These are phyloP conservation scores for Cladophialophora exuberans DNA, from an alignment of 2,329 filamentous ascomycete genomes.

Conservation along the genomic window DNA sequence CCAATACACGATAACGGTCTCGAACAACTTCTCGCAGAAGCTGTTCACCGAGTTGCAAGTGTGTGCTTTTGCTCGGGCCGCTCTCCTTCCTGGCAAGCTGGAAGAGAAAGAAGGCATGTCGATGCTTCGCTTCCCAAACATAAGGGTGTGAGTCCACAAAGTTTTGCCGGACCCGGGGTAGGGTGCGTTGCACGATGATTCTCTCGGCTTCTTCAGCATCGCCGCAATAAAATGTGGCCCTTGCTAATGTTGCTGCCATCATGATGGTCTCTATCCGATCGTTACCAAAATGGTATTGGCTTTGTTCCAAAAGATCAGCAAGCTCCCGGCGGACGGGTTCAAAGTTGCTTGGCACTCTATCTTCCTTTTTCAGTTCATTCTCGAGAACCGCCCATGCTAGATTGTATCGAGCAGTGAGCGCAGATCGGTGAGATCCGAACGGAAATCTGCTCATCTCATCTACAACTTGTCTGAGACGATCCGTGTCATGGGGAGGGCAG, in stretches of 20 bases:
- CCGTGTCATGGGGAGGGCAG: slow-evolving; percentile 15
- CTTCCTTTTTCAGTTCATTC: slow-evolving; percentile 20
- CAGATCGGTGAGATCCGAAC: slow-evolving; percentile 14
- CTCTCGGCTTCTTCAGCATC: slow-evolving; percentile 15
- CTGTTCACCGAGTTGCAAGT: slow-evolving; percentile 19
- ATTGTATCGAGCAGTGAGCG: slow-evolving; percentile 23
- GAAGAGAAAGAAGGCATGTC: slow-evolving; percentile 24
- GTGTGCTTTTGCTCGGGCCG: not conserved
- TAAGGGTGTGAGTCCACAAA: slow-evolving; percentile 25
- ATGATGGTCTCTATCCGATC: slow-evolving; percentile 26
- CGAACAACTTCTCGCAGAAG: slow-evolving; percentile 24
- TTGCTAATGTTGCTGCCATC: slow-evolving; percentile 18
- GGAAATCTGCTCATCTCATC: not conserved
- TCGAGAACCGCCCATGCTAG: slow-evolving; percentile 27
- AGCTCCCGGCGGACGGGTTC: slow-evolving; percentile 11
- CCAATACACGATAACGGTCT: slow-evolving; percentile 17
- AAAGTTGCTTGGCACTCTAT: slow-evolving; percentile 3
- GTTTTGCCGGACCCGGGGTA: slow-evolving; percentile 16
- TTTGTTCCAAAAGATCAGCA: slow-evolving; percentile 8
- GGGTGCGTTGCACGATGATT: slow-evolving; percentile 16
- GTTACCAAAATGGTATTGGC: slow-evolving; percentile 16
- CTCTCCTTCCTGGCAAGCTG: slow-evolving; percentile 17
- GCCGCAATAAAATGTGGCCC: slow-evolving; percentile 19
- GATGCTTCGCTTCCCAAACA: slow-evolving; percentile 27
- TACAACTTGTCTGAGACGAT: slow-evolving; percentile 11